phyloP scores from a whole-genome alignment of 2,329 filamentous ascomycete genomes.

The Ophiostoma sp. region DNA sequence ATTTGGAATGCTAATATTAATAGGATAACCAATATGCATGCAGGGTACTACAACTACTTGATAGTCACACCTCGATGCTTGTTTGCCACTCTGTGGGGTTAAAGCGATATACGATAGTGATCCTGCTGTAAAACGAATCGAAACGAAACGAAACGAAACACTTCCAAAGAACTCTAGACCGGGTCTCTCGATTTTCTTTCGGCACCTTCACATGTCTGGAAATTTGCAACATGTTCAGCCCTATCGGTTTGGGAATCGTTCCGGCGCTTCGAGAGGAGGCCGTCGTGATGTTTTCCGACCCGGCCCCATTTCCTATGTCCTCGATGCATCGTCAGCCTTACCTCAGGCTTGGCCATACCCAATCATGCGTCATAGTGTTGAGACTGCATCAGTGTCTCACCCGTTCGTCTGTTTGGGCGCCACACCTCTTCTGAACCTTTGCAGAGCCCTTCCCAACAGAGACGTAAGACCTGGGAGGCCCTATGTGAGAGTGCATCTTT shows the following conservation, averaged over 20 bases:
- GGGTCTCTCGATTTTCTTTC: not conserved
- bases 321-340: not conserved
- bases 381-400: not conserved
- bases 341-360: not conserved
- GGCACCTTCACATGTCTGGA: not conserved
- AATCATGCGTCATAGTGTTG: constrained; percentile 3
- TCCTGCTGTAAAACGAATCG: not conserved
- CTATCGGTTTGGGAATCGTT: constrained; percentile 7
- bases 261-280: constrained; percentile 20
- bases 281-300: constrained; percentile 5
- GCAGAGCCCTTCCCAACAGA: not conserved
- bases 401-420: not conserved
- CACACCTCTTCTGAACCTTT: not conserved
- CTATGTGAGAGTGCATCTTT: not conserved
- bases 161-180: not conserved
- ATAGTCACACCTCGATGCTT: too few relatives aligned
- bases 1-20: too few relatives aligned
- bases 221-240: constrained; percentile 5
- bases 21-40: too few relatives aligned
- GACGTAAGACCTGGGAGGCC: constrained; percentile 2
- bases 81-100: not conserved
- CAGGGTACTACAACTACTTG: too few relatives aligned
- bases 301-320: not conserved
- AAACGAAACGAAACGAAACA: not conserved
- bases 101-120: not conserved